Evolutionary conservation across 2,329 filamentous ascomycete species (phyloP).

Genomic region (Colletotrichum graminicola): DNA sequence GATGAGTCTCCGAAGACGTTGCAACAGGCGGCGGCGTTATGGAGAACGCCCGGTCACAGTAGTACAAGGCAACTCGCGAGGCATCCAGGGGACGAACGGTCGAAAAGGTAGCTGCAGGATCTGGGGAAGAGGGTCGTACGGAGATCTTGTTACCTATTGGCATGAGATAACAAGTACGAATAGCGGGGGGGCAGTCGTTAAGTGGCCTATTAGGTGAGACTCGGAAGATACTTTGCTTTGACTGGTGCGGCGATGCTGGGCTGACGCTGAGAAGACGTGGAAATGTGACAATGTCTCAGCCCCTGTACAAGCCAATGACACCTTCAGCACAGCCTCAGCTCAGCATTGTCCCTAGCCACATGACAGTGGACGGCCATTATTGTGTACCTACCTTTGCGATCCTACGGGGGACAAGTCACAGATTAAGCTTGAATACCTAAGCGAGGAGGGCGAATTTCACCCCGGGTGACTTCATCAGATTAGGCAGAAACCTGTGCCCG

Average conservation of each 20-base stretch:
- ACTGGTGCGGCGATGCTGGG: not conserved
- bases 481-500: constrained; percentile 13
- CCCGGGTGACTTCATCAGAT: not conserved
- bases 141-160: not conserved
- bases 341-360: not conserved
- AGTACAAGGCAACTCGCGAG: constrained; percentile 32
- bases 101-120: constrained; percentile 8
- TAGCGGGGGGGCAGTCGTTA: not conserved
- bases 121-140: not conserved
- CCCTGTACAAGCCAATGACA: not conserved
- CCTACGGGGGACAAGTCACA: not conserved
- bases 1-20: not conserved
- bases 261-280: not conserved
- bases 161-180: not conserved
- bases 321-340: constrained; percentile 3
- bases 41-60: not conserved
- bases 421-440: constrained; percentile 23
- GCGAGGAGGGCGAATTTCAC: not conserved
- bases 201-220: not conserved
- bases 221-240: not conserved
- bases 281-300: not conserved
- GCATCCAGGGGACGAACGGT: constrained; percentile 24
- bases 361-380: too few relatives aligned
- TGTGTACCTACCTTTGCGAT: too few relatives aligned
- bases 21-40: not conserved